Conservation (phyloP, 2,329 filamentous ascomycete species). For the Xylariaceae sp. region DNA sequence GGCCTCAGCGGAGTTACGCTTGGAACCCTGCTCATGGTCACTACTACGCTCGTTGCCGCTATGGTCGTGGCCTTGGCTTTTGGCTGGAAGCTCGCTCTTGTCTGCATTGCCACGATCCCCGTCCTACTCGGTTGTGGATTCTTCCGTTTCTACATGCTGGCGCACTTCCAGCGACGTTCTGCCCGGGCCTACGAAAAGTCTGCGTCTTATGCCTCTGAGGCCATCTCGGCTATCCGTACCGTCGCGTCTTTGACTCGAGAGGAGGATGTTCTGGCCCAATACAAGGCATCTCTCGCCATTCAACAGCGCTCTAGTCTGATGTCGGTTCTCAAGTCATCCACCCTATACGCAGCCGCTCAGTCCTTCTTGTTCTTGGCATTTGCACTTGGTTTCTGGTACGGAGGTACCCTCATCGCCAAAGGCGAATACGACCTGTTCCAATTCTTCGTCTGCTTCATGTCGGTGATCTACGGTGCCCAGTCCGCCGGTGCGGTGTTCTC, state of each 20-base stretch:
- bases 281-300: slow-evolving; percentile 59
- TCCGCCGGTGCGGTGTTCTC: slow-evolving; percentile 86
- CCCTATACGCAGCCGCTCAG: slow-evolving; percentile 80
- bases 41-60: slow-evolving; percentile 73
- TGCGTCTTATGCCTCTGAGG: slow-evolving; percentile 86
- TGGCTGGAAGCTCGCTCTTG: slow-evolving; percentile 83
- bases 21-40: slow-evolving; percentile 77
- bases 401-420: slow-evolving; percentile 68
- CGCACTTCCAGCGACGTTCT: slow-evolving; percentile 72
- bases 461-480: slow-evolving; percentile 87
- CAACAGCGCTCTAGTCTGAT: slow-evolving; percentile 66
- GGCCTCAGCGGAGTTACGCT: slow-evolving; percentile 85
- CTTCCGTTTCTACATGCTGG: slow-evolving; percentile 80
- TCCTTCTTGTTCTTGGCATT: slow-evolving; percentile 79
- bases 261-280: slow-evolving; percentile 69
- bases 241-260: slow-evolving; percentile 89
- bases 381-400: slow-evolving; percentile 91
- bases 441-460: slow-evolving; percentile 88
- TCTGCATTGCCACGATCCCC: slow-evolving; percentile 75
- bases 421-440: slow-evolving; percentile 73
- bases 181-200: slow-evolving; percentile 77
- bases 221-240: slow-evolving; percentile 88
- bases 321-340: slow-evolving; percentile 71
- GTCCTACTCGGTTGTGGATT: slow-evolving; percentile 78
- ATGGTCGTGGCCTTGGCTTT: slow-evolving; percentile 67